Evolutionary conservation across 148 eudicot genomes (phyloP).

Genomic region (Diospyros lotus): DNA sequence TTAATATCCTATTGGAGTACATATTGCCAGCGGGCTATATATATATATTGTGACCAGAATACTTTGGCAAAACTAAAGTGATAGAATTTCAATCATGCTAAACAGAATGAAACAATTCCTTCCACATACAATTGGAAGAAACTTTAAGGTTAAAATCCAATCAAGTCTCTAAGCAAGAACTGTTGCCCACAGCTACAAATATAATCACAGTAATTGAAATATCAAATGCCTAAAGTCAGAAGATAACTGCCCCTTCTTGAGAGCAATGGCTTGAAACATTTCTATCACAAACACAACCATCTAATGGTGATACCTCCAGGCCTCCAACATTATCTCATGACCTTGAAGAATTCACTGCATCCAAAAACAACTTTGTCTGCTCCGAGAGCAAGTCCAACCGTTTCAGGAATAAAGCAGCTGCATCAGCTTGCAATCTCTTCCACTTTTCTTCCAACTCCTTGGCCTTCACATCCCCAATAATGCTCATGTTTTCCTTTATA

Average conservation of each 20-base stretch:
- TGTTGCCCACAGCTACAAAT: background rate
- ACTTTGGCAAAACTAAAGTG: background rate
- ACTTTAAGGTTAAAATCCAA: background rate
- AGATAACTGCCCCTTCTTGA: background rate
- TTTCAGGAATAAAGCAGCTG: conserved; percentile 13
- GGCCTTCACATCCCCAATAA: conserved; percentile 26
- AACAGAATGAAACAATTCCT: background rate
- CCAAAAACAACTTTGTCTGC: conserved; percentile 14
- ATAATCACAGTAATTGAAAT: background rate
- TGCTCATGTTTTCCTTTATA: conserved; percentile 11
- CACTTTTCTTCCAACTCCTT: conserved; percentile 43
- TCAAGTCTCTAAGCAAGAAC: background rate
- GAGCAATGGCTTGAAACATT: background rate
- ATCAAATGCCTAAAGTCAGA: background rate
- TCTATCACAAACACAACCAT: background rate
- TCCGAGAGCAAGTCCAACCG: conserved; percentile 23
- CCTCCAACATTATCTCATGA: background rate
- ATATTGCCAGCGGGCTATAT: background rate
- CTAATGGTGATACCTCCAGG: background rate
- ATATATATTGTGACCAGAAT: background rate
- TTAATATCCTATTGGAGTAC: background rate
- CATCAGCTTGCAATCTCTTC: conserved; percentile 24
- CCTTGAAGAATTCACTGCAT: conserved; percentile 20
- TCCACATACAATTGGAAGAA: background rate
- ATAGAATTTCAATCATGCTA: background rate